A percentile compares a stretch with the other conserved stretches of the same genome.
phyloP scores from a whole-genome alignment of 2,329 filamentous ascomycete genomes.

The Ciborinia camelliae region DNA sequence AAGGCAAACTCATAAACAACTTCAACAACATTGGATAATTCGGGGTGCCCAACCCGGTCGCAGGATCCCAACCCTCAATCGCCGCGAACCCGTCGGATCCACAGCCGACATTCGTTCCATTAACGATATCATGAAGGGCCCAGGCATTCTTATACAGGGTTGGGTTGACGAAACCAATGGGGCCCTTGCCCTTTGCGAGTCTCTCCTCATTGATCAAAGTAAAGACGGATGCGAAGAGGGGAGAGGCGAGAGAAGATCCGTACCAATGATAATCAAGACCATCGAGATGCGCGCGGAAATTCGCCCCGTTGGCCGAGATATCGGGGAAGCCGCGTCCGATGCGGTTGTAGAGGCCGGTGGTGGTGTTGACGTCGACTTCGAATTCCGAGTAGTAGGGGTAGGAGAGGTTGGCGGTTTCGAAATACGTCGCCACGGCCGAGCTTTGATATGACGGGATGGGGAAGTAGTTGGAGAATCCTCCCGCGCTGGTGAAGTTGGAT shows the following conservation, averaged over 20 bases:
- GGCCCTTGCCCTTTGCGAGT: background rate
- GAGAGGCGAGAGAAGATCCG: slow-evolving; percentile 26
- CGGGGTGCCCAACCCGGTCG: slow-evolving; percentile 31
- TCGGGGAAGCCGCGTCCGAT: slow-evolving; percentile 53
- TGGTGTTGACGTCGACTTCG: slow-evolving; percentile 41
- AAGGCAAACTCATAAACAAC: slow-evolving; percentile 30
- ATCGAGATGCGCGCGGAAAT: slow-evolving; percentile 21
- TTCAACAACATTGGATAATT: slow-evolving; percentile 33
- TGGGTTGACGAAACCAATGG: slow-evolving; percentile 19
- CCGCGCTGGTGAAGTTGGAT: slow-evolving; percentile 43
- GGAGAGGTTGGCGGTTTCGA: slow-evolving; percentile 31
- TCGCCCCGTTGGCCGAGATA: slow-evolving; percentile 50
- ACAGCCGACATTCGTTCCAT: slow-evolving; percentile 34
- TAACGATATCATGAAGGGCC: slow-evolving; percentile 39
- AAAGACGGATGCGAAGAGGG: slow-evolving; percentile 28
- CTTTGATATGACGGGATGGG: slow-evolving; percentile 48
- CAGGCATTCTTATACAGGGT: slow-evolving; percentile 24
- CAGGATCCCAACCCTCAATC: slow-evolving; percentile 33
- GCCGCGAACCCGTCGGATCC: slow-evolving; percentile 40
- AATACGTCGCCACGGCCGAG: slow-evolving; percentile 44
- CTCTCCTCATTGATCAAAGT: slow-evolving; percentile 24
- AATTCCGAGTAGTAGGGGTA: slow-evolving; percentile 31
- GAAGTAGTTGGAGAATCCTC: slow-evolving; percentile 54
- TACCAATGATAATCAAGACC: slow-evolving; percentile 21
- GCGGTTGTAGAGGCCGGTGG: slow-evolving; percentile 47